A percentile compares a stretch with the other conserved stretches of the same genome.
phyloP scores from a whole-genome alignment of 2,329 filamentous ascomycete species.

The Colletotrichum sp. region DNA sequence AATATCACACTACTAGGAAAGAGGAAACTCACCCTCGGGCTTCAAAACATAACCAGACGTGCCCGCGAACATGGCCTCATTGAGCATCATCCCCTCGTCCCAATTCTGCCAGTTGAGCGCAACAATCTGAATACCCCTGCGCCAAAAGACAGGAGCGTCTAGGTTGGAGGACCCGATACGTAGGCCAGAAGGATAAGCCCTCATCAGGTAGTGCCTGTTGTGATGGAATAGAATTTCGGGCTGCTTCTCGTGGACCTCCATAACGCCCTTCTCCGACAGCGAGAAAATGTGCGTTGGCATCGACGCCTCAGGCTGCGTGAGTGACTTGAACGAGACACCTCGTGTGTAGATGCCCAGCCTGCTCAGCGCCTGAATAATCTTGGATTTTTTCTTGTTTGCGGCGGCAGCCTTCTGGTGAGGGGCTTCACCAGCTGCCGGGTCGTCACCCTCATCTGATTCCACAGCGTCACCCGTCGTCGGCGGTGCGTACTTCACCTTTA shows the following conservation, averaged over 20 bases:
- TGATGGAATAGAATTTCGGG: conserved; percentile 72
- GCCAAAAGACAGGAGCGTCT: conserved; percentile 85
- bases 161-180: conserved; percentile 86
- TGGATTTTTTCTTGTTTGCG: conserved; percentile 50
- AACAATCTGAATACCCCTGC: conserved; percentile 87
- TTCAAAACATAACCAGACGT: conserved; percentile 88
- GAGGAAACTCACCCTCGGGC: conserved; percentile 62
- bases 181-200: conserved; percentile 84
- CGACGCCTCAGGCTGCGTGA: conserved; percentile 72
- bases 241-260: conserved; percentile 60
- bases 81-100: conserved; percentile 95
- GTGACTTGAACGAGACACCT: conserved; percentile 81
- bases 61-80: conserved; percentile 88
- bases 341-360: conserved; percentile 82
- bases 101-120: conserved; percentile 93
- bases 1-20: background rate
- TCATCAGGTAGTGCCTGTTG: conserved; percentile 83
- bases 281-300: conserved; percentile 76
- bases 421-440: conserved; percentile 43
- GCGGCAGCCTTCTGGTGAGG: conserved; percentile 26
- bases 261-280: conserved; percentile 67
- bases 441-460: conserved; percentile 38
- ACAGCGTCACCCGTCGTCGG: conserved; percentile 38
- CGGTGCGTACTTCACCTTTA: conserved; percentile 79
- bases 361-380: conserved; percentile 77